Evolutionary conservation across 371 early-diverging fungal species (phyloP), one percentile per base, ranked within the genome.

Genomic region (Sporodiniella umbellata): DNA sequence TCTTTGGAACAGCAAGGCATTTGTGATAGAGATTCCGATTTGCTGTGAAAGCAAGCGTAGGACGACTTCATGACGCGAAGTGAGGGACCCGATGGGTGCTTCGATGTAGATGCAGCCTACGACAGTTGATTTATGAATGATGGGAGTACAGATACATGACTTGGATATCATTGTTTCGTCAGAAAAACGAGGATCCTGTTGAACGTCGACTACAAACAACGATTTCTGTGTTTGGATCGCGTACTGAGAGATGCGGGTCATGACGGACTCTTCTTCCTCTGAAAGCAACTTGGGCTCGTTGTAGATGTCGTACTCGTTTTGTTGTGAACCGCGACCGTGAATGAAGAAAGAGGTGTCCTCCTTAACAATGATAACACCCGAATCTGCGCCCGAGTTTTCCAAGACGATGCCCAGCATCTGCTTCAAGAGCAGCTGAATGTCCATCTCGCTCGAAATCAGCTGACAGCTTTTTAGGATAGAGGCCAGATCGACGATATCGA

Each of bases 101-200:
- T 83, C 81, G 62, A 83, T 83, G 54, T 78, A 83, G 35, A 83
- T 66, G 4, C 79, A 78, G 1, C 83, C 83, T 2, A 83, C 80
- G 31, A 83, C 53, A 6, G 70, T 62, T 1, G 71, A 52, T 42
- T 79, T 83, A 54, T 83, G 80, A 3, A 76, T 54, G 37, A 83
- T 80, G 1, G 81, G 83, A 6, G 77, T 68, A 51, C 81, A 83
- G 10, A 83, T 72, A 15, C 78, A 78, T 1, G 80, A 76, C 48
- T 72, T 72, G 22, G 72, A 50, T 21, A 33, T 21, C 8, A 58
- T 59, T 0, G 50, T 55, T 23, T 55, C 60, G 28, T 70, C 73
- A 4, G 69, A 66, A 23, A 77, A 77, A 1, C 70, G 62, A 3
- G 69, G 56, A 30, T 76, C 76, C 49, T 61, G 53, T 12, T 68